Conservation (phyloP, 2,329 filamentous ascomycete genomes). For the Ophiostoma fasciatum region DNA sequence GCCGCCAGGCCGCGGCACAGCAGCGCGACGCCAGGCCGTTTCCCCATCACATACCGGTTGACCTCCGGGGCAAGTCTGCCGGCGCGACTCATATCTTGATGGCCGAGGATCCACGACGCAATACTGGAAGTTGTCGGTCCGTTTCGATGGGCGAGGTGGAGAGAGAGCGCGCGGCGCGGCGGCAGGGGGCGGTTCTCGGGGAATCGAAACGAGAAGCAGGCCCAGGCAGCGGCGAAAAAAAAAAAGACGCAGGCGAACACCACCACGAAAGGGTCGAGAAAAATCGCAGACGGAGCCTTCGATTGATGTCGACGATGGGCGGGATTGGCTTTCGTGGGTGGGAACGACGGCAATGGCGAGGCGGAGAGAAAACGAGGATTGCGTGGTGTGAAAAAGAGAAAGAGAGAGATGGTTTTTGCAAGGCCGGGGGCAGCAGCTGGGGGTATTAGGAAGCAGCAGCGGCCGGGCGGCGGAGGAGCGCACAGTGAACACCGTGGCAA, state of each 20-base stretch:
- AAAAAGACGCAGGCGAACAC: too few species aligned
- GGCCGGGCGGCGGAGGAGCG: neutral
- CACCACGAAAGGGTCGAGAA: too few species aligned
- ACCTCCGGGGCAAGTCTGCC: slow-evolving; percentile 98
- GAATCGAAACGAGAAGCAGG: too few species aligned
- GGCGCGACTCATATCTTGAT: slow-evolving; percentile 85
- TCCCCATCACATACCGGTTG: slow-evolving; percentile 79
- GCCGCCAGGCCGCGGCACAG: too few species aligned
- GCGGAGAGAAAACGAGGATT: neutral
- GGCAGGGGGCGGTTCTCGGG: too few species aligned
- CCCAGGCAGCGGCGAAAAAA: too few species aligned
- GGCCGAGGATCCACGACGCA: slow-evolving; percentile 12
- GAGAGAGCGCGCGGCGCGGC: too few species aligned
- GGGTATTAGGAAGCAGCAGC: slow-evolving; percentile 4
- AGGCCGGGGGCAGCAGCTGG: neutral
- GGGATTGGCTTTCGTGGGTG: too few species aligned
- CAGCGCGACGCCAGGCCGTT: too few species aligned
- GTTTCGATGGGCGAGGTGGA: neutral
- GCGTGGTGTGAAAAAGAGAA: slow-evolving; percentile 2
- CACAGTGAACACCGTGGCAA: slow-evolving; percentile 4
- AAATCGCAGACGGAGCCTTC: too few species aligned
- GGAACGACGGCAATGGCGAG: neutral
- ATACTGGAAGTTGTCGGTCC: too few species aligned
- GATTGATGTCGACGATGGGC: neutral
- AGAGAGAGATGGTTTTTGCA: slow-evolving; percentile 7